phyloP scores from a whole-genome alignment of 148 eudicot genomes.

The Euryodendron excelsum region DNA sequence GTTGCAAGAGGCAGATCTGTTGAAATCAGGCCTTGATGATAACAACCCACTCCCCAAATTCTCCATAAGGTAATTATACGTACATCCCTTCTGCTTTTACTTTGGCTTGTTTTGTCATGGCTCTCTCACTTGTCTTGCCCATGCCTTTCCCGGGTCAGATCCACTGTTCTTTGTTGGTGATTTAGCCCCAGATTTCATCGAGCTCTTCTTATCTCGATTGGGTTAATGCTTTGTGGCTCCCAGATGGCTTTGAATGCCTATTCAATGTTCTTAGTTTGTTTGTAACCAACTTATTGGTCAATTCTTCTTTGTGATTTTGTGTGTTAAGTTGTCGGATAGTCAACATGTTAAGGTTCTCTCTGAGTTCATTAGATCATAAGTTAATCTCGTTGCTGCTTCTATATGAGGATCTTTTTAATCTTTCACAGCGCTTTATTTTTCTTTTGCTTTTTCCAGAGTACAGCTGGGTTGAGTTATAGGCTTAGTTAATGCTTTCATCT shows the following conservation, averaged over 20 bases:
- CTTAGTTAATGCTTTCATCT: neutral
- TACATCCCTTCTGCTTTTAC: constrained; percentile 4
- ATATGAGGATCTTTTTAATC: too few relatives aligned
- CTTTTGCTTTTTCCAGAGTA: neutral
- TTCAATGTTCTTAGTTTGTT: neutral
- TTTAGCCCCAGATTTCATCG: neutral
- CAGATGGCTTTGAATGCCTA: neutral
- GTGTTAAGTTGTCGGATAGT: neutral
- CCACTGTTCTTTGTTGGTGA: neutral
- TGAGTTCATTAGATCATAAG: neutral
- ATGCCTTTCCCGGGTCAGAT: too few relatives aligned
- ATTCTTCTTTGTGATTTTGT: constrained; percentile 13
- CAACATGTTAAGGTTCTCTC: too few relatives aligned
- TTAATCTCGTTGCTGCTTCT: neutral
- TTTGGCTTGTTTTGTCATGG: constrained; percentile 16
- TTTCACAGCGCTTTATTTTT: neutral
- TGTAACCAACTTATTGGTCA: neutral
- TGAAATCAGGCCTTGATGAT: constrained; percentile 27
- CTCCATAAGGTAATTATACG: constrained; percentile 56
- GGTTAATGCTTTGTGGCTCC: neutral
- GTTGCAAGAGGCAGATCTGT: constrained; percentile 41
- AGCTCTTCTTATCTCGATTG: neutral
- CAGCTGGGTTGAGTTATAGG: constrained; percentile 7
- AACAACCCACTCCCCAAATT: constrained; percentile 39
- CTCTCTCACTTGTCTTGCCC: too few relatives aligned